Percentiles rank a stretch among this genome's conserved stretches.
Conservation (phyloP, 192 early-diverging fungal genomes). For the Jimgerdemannia flammicorona region DNA sequence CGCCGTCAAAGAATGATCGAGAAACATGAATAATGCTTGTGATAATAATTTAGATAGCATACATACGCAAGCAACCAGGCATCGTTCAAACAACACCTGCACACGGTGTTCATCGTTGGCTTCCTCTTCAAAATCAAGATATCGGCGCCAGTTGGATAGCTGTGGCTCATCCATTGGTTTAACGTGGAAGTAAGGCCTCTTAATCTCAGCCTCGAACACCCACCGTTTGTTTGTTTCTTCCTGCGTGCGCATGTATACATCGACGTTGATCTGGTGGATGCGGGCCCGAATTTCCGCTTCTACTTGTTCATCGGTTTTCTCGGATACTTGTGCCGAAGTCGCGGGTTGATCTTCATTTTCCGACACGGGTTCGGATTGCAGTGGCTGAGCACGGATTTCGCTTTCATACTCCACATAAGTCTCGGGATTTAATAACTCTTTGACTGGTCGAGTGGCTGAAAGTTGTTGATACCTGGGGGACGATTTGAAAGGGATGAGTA, state of each 20-base stretch:
- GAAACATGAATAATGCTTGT: neutral
- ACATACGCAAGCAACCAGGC: constrained; percentile 71
- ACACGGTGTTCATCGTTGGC: constrained; percentile 52
- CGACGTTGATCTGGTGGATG: constrained; percentile 52
- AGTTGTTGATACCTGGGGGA: neutral
- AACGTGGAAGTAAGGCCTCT: constrained; percentile 76
- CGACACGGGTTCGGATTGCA: neutral
- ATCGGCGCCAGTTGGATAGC: constrained; percentile 65
- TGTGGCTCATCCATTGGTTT: constrained; percentile 71
- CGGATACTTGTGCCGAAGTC: neutral
- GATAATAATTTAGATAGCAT: neutral
- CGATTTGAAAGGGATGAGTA: neutral
- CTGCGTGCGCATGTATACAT: constrained; percentile 62
- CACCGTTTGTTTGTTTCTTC: constrained; percentile 69
- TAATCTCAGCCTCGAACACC: constrained; percentile 74
- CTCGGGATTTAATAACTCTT: constrained; percentile 1
- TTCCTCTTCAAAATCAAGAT: constrained; percentile 70
- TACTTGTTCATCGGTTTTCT: constrained; percentile 42
- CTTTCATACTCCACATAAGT: neutral
- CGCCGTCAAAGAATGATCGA: too few relatives aligned
- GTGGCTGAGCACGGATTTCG: neutral
- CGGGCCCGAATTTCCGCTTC: constrained; percentile 50
- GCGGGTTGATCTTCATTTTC: neutral
- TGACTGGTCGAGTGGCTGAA: neutral
- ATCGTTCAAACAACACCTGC: constrained; percentile 67